Conservation (phyloP, 1,284 basidiomycete species). For the Heimioporus retisporus region DNA sequence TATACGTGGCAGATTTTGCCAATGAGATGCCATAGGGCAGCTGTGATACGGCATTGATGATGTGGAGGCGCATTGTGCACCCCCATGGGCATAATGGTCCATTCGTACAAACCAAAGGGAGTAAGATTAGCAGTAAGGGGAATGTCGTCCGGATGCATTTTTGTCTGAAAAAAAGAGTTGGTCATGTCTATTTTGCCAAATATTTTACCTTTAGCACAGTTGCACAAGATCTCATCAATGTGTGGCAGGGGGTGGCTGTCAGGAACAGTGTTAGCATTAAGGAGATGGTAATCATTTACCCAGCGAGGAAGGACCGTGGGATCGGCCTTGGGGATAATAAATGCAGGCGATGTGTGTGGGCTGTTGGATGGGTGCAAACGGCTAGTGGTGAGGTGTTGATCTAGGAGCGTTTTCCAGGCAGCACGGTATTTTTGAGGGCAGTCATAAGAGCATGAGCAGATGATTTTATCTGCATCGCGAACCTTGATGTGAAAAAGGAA, state of each 20-base stretch:
- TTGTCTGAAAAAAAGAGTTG: constrained; percentile 25
- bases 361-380: too few species aligned
- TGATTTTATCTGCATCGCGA: background rate
- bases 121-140: constrained; percentile 23
- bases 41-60: constrained; percentile 30
- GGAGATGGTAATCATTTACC: background rate
- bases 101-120: constrained; percentile 39
- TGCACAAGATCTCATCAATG: background rate
- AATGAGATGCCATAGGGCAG: constrained; percentile 11
- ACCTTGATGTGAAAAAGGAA: background rate
- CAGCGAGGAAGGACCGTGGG: background rate
- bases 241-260: too few species aligned
- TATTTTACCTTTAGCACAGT: constrained; percentile 26
- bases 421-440: background rate
- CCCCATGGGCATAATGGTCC: constrained; percentile 42
- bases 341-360: background rate
- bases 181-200: constrained; percentile 51
- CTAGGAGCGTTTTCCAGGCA: background rate
- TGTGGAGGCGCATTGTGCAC: constrained; percentile 31
- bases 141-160: constrained; percentile 45
- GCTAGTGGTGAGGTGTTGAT: too few species aligned
- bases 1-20: constrained; percentile 35
- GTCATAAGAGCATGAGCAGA: background rate
- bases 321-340: background rate
- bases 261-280: background rate